Conservation (phyloP, 2,329 filamentous ascomycete genomes). For the Fusarium pilosicola region DNA sequence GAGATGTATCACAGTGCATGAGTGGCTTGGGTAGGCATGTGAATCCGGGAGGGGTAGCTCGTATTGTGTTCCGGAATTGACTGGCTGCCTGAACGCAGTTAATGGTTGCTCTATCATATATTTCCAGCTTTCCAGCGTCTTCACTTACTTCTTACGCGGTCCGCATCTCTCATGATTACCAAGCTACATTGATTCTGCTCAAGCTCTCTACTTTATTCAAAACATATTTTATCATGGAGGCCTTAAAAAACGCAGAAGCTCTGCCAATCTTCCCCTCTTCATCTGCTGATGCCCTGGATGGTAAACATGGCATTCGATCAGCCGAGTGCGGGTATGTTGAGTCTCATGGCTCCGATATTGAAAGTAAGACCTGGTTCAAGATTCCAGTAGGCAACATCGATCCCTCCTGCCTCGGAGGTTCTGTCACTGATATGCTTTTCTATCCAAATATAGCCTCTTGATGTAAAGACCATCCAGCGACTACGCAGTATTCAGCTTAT, state of each 20-base stretch:
- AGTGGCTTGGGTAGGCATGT: too few relatives aligned
- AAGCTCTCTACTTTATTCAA: too few relatives aligned
- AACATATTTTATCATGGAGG: background rate
- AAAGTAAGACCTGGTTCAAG: background rate
- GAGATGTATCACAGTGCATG: too few relatives aligned
- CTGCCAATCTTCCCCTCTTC: background rate
- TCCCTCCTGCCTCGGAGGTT: accelerated
- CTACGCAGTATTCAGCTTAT: background rate
- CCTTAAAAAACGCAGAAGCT: background rate
- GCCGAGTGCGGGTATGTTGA: background rate
- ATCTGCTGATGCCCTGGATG: background rate
- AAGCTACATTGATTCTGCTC: too few relatives aligned
- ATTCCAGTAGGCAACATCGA: background rate
- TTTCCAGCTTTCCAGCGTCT: too few relatives aligned
- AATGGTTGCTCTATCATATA: accelerated
- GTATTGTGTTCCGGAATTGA: too few relatives aligned
- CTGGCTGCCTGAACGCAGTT: accelerated
- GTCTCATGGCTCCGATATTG: background rate
- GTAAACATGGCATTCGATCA: background rate
- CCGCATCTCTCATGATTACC: too few relatives aligned
- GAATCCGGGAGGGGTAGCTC: too few relatives aligned
- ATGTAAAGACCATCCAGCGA: background rate
- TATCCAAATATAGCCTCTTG: background rate
- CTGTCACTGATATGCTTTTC: background rate
- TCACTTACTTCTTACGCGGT: too few relatives aligned